Conservation (phyloP, 2,329 filamentous ascomycete genomes). For the Pseudogymnoascus sp. region DNA sequence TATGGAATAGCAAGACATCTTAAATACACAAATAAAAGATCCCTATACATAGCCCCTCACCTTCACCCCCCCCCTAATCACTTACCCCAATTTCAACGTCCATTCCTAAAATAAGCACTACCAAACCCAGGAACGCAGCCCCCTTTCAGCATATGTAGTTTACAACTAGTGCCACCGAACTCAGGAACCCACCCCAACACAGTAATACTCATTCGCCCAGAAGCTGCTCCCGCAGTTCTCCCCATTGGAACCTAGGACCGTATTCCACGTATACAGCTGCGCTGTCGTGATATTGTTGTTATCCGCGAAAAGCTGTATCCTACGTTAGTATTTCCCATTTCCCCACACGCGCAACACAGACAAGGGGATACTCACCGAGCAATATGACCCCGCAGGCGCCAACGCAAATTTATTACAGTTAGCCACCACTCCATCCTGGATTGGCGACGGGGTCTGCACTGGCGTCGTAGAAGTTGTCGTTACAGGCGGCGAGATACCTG, state of each 20-base stretch:
- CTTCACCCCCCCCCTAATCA: not conserved
- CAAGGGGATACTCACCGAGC: conserved; percentile 10
- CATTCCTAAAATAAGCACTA: not conserved
- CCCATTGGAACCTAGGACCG: conserved; percentile 21
- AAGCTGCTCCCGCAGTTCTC: conserved; percentile 22
- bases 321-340: not conserved
- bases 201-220: conserved; percentile 24
- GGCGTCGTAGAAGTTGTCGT: conserved; percentile 14
- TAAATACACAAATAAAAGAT: not conserved
- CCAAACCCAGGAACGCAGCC: not conserved
- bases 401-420: conserved; percentile 25
- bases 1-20: not conserved
- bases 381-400: conserved; percentile 22
- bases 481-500: conserved; percentile 1
- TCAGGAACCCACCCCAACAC: conserved; percentile 12
- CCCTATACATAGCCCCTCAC: not conserved
- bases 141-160: not conserved
- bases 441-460: conserved; percentile 19
- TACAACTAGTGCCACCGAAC: not conserved
- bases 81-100: not conserved
- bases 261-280: conserved; percentile 27
- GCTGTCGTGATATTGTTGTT: conserved; percentile 21
- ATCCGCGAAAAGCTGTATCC: conserved; percentile 19
- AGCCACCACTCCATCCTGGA: conserved; percentile 22
- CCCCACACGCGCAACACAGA: not conserved